Conservation (phyloP, 2,329 filamentous ascomycete species). For the Cordyceps tenuipes region DNA sequence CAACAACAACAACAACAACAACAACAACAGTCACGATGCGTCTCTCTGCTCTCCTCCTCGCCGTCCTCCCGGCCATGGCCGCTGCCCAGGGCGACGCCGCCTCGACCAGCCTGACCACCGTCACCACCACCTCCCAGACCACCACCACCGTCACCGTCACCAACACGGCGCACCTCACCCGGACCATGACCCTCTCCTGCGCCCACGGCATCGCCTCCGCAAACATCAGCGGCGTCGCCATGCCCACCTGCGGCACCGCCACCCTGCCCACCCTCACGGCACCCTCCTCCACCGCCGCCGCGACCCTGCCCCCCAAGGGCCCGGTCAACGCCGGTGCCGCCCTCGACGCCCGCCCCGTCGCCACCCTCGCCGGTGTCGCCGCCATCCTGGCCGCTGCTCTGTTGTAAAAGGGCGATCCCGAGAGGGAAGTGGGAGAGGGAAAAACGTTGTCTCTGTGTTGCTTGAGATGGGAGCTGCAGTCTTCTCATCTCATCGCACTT, state of each 20-base stretch:
- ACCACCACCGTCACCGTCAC: conserved; percentile 40
- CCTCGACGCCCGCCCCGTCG: conserved; percentile 36
- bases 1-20: conserved; percentile 8
- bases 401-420: no score
- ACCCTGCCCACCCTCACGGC: conserved; percentile 6
- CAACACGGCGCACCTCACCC: conserved; percentile 41
- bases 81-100: conserved; percentile 29
- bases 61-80: conserved; percentile 46
- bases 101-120: conserved; percentile 18
- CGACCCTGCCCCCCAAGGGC: conserved; percentile 22
- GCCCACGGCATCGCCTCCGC: conserved; percentile 31
- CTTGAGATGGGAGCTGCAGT: no score
- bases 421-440: no score
- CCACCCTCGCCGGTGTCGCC: conserved; percentile 40
- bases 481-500: no score
- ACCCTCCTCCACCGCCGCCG: conserved; percentile 16
- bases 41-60: conserved; percentile 35
- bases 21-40: conserved; percentile 26
- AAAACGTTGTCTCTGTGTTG: no score
- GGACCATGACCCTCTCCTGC: conserved; percentile 42
- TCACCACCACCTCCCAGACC: conserved; percentile 22
- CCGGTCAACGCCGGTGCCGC: conserved; percentile 35
- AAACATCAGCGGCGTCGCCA: conserved; percentile 27
- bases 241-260: conserved; percentile 20
- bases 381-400: conserved; percentile 40